These are phyloP conservation scores for Aspergillus novoparasiticus DNA, from an alignment of 2,329 filamentous ascomycete species.

Conservation along the genomic window DNA sequence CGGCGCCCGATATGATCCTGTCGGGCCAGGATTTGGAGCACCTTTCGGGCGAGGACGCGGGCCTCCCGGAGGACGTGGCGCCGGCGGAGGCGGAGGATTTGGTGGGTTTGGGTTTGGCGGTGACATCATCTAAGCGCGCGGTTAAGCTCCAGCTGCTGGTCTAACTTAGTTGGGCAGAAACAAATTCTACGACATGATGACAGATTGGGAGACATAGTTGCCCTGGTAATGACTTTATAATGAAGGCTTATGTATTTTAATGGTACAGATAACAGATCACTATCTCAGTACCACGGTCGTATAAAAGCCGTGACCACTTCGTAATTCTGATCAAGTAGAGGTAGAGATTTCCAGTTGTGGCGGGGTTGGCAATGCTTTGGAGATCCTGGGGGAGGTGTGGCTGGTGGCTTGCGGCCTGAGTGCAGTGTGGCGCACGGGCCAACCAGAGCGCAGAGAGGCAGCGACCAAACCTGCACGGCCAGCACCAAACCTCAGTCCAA, in stretches of 20 bases:
- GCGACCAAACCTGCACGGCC: conserved; percentile 15
- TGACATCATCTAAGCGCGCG: conserved; percentile 41
- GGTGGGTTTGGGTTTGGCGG: conserved; percentile 59
- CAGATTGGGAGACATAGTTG: neutral
- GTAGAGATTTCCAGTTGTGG: conserved; percentile 1
- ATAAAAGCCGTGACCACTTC: neutral
- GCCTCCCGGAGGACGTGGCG: conserved; percentile 39
- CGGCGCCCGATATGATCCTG: conserved; percentile 87
- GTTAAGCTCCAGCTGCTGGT: conserved; percentile 3
- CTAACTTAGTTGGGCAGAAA: neutral
- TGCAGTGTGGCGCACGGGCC: conserved; percentile 24
- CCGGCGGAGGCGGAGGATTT: conserved; percentile 49
- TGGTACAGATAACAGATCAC: neutral
- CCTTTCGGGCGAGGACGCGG: conserved; percentile 44
- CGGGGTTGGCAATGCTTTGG: conserved; percentile 2
- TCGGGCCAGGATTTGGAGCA: conserved; percentile 67
- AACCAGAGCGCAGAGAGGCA: conserved; percentile 11
- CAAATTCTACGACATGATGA: conserved; percentile 2
- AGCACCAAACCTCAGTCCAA: conserved; percentile 14
- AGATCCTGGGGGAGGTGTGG: conserved; percentile 2
- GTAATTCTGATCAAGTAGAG: neutral
- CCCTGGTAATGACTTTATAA: neutral
- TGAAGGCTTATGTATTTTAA: neutral
- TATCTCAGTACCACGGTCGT: neutral
- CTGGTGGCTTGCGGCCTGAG: neutral